phyloP scores from a whole-genome alignment of 257 asterid species.

The Ballota nigra region DNA sequence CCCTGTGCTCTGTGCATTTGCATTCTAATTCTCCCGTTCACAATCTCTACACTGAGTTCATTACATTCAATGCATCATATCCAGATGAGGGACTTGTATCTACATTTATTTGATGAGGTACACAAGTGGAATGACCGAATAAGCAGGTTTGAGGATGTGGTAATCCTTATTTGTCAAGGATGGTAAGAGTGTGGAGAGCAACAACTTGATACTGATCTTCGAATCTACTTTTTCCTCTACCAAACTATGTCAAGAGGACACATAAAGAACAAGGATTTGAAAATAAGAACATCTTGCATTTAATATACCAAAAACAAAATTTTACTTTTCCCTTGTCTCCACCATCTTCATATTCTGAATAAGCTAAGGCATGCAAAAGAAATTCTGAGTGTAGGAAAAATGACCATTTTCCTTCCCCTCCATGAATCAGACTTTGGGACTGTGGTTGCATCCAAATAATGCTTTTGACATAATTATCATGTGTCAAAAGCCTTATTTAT shows the following conservation, averaged over 20 bases:
- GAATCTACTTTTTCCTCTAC: neutral
- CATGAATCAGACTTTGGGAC: conserved; percentile 1
- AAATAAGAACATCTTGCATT: neutral
- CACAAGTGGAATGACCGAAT: neutral
- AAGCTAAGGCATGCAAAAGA: neutral
- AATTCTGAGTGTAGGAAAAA: neutral
- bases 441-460: neutral
- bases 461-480: neutral
- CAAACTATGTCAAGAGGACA: neutral
- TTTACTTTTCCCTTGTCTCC: neutral
- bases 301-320: neutral
- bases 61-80: neutral
- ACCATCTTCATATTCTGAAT: neutral
- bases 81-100: neutral
- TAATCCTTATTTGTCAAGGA: neutral
- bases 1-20: neutral
- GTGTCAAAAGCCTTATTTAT: conserved; percentile 3
- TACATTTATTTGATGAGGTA: conserved; percentile 4
- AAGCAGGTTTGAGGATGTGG: neutral
- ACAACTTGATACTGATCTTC: neutral
- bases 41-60: neutral
- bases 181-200: neutral
- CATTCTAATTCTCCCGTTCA: neutral
- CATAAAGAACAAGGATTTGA: neutral
- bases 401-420: neutral